Conservation (phyloP, 441 rosid species). For the Kokia cookei region DNA sequence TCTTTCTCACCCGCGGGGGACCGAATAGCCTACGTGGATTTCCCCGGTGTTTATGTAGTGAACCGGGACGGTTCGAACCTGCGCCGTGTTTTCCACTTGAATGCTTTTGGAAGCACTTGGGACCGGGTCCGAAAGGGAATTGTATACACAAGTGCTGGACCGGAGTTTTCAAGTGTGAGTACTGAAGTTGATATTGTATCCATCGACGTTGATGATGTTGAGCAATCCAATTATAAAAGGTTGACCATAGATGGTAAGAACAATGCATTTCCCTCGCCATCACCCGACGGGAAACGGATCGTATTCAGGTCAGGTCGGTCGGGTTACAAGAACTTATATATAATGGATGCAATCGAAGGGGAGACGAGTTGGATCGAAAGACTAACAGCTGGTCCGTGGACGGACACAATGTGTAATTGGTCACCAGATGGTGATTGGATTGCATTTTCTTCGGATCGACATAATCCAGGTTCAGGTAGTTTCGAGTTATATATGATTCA, state of each 20-base stretch:
- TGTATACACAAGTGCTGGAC: slow-evolving; percentile 68
- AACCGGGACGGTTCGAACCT: slow-evolving; percentile 65
- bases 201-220: slow-evolving; percentile 41
- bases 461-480: slow-evolving; percentile 63
- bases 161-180: slow-evolving; percentile 59
- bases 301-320: slow-evolving; percentile 75
- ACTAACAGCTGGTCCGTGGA: slow-evolving; percentile 77
- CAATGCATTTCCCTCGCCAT: slow-evolving; percentile 77
- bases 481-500: slow-evolving; percentile 65
- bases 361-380: slow-evolving; percentile 46
- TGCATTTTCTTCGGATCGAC: slow-evolving; percentile 74
- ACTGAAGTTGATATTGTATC: slow-evolving; percentile 65
- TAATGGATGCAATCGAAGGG: slow-evolving; percentile 70
- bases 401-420: slow-evolving; percentile 79
- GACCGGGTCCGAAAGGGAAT: slow-evolving; percentile 58
- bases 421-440: slow-evolving; percentile 77
- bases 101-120: slow-evolving; percentile 74
- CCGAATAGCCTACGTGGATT: slow-evolving; percentile 59
- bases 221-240: slow-evolving; percentile 27
- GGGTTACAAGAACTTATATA: slow-evolving; percentile 74
- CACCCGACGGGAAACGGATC: slow-evolving; percentile 74
- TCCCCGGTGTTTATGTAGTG: slow-evolving; percentile 85
- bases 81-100: slow-evolving; percentile 36
- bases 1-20: slow-evolving; percentile 73
- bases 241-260: slow-evolving; percentile 63